phyloP scores from a whole-genome alignment of 140 eudicot species.

The Anethum foeniculum region DNA sequence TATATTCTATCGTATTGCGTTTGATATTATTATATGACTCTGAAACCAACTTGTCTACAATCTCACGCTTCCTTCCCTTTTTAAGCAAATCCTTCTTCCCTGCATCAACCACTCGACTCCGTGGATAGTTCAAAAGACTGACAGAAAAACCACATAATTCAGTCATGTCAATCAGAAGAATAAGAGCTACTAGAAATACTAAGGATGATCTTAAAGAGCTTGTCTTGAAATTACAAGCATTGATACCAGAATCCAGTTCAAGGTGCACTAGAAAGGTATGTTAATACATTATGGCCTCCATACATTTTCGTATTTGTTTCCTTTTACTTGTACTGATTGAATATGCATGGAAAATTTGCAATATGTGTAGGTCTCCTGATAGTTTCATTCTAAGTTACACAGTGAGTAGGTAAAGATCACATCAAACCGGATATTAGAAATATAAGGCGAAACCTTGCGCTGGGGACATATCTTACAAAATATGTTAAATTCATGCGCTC shows the following conservation, averaged over 20 bases:
- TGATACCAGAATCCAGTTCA: slow-evolving; percentile 42
- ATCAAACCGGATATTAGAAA: not conserved
- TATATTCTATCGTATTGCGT: slow-evolving; percentile 5
- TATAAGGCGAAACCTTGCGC: not conserved
- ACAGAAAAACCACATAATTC: not conserved
- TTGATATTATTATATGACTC: slow-evolving; percentile 8
- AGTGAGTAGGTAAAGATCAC: not conserved
- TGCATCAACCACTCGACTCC: not conserved
- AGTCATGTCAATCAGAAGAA: slow-evolving; percentile 44
- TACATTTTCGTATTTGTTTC: not conserved
- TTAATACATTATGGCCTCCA: not conserved
- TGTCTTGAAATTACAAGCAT: slow-evolving; percentile 35
- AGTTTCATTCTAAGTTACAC: not conserved
- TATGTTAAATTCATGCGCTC: not conserved
- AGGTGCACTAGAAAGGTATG: slow-evolving; percentile 40
- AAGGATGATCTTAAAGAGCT: slow-evolving; percentile 48
- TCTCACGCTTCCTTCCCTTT: slow-evolving; percentile 23
- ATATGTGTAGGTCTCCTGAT: not conserved
- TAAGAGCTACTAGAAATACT: slow-evolving; percentile 18
- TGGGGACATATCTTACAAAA: not conserved
- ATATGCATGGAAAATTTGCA: not conserved
- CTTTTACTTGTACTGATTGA: not conserved
- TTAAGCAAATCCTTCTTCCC: slow-evolving; percentile 19
- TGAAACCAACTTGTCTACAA: slow-evolving; percentile 20
- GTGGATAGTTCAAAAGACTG: slow-evolving; percentile 1